Evolutionary conservation across 371 early-diverging fungal genomes (phyloP), one percentile per base, ranked within the genome.

Genomic region (Mucor saturninus): DNA sequence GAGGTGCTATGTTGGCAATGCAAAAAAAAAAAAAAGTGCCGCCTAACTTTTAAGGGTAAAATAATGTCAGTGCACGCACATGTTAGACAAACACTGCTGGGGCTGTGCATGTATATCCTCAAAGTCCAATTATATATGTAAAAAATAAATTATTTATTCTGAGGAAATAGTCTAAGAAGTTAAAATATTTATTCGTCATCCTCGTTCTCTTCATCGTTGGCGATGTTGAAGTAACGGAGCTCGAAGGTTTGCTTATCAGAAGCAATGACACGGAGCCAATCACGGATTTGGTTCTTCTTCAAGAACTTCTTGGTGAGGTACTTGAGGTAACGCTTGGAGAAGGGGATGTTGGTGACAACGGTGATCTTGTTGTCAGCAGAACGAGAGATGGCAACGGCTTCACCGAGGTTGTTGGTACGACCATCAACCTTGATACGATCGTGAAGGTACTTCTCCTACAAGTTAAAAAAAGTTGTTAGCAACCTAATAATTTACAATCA

Each of bases 251-350:
- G 78, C 93, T 95, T 95, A 87, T 85, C 82, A 70, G 89, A 79
- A 77, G 97, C 89, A 81, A 97, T 88, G 68, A 98, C 98, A 81
- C 98, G 96, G 79, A 98, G 86, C 94, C 94, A 97, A 88, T 98
- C 99, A 80, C 96, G 92, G 84, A 98, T 91, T 81, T 90, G 88
- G 92, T 96, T 86, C 94, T 98, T 97, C 94, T 98, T 98, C 86
- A 98, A 88, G 94, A 95, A 98, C 91, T 95, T 95, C 95, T 98
- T 98, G 86, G 98, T 93, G 63, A 98, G 90, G 91, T 98, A 98
- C 93, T 98, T 98, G 83, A 98, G 81, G 91, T 97, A 97, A 71
- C 97, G 93, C 95, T 98, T 98, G 83, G 97, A 90, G 88, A 97
- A 91, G 62, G 85, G 81, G 70, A 85, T 81, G 76, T 83, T 87